These are phyloP conservation scores for Ambrosia hybrid DNA, from an alignment of 140 eudicot species.

Conservation along the genomic window DNA sequence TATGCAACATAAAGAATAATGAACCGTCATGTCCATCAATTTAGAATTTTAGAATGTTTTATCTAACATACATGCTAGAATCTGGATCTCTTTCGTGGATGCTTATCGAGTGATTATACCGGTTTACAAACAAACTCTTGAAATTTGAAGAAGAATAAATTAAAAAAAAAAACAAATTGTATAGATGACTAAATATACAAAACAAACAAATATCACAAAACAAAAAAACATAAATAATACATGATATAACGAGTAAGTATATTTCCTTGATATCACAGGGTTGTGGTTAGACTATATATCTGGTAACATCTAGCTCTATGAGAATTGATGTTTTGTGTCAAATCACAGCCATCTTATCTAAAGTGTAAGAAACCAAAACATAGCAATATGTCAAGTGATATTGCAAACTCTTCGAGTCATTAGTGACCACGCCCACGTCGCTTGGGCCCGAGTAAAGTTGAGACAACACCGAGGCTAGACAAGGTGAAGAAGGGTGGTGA, in stretches of 20 bases:
- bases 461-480: constrained; percentile 24
- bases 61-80: neutral
- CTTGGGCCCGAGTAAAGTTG: constrained; percentile 38
- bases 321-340: neutral
- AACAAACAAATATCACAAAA: neutral
- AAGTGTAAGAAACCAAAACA: no score
- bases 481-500: constrained; percentile 16
- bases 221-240: no score
- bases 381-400: neutral
- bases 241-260: neutral
- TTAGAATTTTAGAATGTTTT: neutral
- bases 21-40: no score
- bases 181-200: neutral
- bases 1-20: no score
- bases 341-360: no score
- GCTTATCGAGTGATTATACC: neutral
- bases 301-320: no score
- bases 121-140: neutral
- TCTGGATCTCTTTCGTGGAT: neutral
- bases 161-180: neutral
- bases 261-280: constrained; percentile 5
- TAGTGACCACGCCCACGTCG: constrained; percentile 38
- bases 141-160: neutral
- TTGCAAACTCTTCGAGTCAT: neutral
- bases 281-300: no score